Percentiles rank a stretch among this genome's conserved stretches.
Evolutionary conservation across 2,329 filamentous ascomycete genomes (phyloP).

Genomic region (Fusarium devonianum): DNA sequence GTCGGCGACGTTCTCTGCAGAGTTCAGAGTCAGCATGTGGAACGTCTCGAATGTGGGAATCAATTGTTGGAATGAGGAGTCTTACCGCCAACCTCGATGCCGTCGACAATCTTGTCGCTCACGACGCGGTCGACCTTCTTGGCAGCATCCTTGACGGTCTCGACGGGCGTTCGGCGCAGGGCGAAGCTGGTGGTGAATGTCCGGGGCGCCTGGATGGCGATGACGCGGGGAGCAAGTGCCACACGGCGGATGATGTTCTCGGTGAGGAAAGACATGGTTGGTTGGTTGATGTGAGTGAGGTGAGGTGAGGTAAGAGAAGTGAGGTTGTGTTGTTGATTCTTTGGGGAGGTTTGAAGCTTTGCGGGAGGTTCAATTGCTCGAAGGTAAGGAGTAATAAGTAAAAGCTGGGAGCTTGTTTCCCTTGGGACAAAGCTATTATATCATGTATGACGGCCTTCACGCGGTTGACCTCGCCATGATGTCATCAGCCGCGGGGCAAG

Average conservation of each 20-base stretch:
- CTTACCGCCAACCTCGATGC: conserved; percentile 66
- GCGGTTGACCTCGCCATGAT: conserved; percentile 36
- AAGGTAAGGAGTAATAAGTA: too few species aligned
- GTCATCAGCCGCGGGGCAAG: conserved; percentile 37
- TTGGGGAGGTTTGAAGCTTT: neutral
- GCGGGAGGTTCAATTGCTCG: conserved; percentile 18
- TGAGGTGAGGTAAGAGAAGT: too few species aligned
- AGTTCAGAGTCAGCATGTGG: conserved; percentile 18
- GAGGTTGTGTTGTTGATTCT: neutral
- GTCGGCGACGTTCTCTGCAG: conserved; percentile 48
- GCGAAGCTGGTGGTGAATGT: conserved; percentile 58
- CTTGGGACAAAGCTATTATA: conserved; percentile 17
- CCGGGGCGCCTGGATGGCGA: conserved; percentile 52
- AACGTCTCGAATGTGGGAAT: neutral
- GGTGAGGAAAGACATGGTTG: conserved; percentile 62
- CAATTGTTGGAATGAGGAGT: neutral
- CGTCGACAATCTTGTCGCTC: conserved; percentile 67
- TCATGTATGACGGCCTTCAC: conserved; percentile 33
- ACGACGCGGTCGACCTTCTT: conserved; percentile 67
- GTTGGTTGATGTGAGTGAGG: neutral
- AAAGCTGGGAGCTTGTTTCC: too few species aligned
- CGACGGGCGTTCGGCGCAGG: conserved; percentile 57
- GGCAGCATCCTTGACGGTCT: conserved; percentile 65
- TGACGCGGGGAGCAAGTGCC: conserved; percentile 49
- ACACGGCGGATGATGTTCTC: conserved; percentile 54